phyloP scores from a whole-genome alignment of 306 rosid species.

The Dalbergia cultrata region DNA sequence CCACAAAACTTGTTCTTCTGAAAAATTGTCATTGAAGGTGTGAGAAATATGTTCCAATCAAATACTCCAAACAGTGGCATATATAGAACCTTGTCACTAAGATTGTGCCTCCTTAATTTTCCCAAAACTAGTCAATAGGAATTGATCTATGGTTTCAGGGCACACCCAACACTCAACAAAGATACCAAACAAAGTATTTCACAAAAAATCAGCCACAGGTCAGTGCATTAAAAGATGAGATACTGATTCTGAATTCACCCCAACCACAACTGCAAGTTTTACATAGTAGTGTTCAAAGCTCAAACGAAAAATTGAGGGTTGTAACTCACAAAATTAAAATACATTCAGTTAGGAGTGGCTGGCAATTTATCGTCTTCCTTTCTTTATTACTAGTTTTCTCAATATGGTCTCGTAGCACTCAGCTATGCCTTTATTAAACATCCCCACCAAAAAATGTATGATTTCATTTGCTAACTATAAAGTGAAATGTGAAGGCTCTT shows the following conservation, averaged over 20 bases:
- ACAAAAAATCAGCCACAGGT: no score
- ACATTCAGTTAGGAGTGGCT: conserved; percentile 14
- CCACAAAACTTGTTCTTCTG: no score
- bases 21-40: no score
- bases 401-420: background rate
- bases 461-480: conserved; percentile 11
- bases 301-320: conserved; percentile 8
- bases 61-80: no score
- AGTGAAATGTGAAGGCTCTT: background rate
- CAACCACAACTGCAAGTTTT: background rate
- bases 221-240: no score
- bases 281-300: background rate
- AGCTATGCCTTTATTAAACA: background rate
- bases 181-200: no score
- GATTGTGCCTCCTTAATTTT: no score
- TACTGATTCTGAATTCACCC: background rate
- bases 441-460: background rate
- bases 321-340: background rate
- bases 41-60: no score
- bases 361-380: background rate
- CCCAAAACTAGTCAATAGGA: no score
- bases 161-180: no score
- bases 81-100: no score
- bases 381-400: background rate
- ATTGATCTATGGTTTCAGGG: no score